These are phyloP conservation scores for Xylariaceae sp. DNA, from an alignment of 2,329 filamentous ascomycete genomes.

Conservation along the genomic window DNA sequence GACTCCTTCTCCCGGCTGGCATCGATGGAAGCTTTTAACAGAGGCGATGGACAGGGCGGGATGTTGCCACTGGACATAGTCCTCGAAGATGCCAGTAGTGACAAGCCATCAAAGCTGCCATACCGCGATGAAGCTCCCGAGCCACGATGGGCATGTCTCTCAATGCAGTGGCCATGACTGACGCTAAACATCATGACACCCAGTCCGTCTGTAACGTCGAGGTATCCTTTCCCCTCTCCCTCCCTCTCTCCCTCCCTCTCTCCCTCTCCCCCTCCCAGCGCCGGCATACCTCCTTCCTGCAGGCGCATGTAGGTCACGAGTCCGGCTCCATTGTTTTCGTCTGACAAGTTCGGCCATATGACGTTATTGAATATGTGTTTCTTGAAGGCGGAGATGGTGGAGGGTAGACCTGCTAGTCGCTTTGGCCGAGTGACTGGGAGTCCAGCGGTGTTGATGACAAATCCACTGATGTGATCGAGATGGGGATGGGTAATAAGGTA, in stretches of 20 bases:
- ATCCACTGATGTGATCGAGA: constrained; percentile 85
- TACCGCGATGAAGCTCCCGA: constrained; percentile 47
- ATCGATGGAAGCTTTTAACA: constrained; percentile 28
- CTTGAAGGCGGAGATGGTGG: constrained; percentile 88
- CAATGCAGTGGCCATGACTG: constrained; percentile 85
- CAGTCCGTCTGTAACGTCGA: constrained; percentile 84
- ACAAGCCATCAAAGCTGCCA: constrained; percentile 43
- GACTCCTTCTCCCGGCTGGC: constrained; percentile 38
- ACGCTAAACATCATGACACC: constrained; percentile 82
- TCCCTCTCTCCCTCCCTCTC: constrained; percentile 50
- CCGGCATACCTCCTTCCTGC: constrained; percentile 80
- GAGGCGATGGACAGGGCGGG: constrained; percentile 22
- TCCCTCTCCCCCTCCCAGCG: constrained; percentile 72
- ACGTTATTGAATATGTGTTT: constrained; percentile 95
- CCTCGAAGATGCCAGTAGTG: constrained; percentile 23
- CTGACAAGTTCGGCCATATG: constrained; percentile 95
- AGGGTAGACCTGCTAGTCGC: constrained; percentile 75
- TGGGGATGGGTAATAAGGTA: constrained; percentile 97
- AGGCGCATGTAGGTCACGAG: constrained; percentile 86
- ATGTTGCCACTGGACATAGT: constrained; percentile 23
- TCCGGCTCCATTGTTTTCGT: constrained; percentile 91
- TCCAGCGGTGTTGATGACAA: constrained; percentile 89
- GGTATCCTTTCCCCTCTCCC: constrained; percentile 74
- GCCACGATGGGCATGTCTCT: constrained; percentile 62
- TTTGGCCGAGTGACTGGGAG: constrained; percentile 78